phyloP scores from a whole-genome alignment of 2,329 filamentous ascomycete genomes.

The Exophiala sideris region DNA sequence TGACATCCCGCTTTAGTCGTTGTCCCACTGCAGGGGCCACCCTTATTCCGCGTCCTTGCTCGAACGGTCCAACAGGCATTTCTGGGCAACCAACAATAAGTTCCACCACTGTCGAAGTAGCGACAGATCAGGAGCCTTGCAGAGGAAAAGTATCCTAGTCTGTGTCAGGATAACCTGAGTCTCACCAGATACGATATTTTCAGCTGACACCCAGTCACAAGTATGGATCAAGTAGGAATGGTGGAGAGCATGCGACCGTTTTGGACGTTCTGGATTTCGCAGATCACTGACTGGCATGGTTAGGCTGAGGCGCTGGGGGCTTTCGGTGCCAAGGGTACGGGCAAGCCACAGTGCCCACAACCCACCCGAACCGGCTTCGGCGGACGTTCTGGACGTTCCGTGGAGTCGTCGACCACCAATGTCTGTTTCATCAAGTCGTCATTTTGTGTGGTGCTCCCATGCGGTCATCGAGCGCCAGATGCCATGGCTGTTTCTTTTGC shows the following conservation, averaged over 20 bases:
- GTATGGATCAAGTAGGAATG: neutral
- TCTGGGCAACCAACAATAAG: too few species aligned
- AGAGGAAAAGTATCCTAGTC: neutral
- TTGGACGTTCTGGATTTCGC: slow-evolving; percentile 15
- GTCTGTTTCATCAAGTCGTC: too few species aligned
- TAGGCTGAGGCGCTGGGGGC: slow-evolving; percentile 3
- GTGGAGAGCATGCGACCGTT: neutral
- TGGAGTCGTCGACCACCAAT: too few species aligned
- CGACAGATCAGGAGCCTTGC: too few species aligned
- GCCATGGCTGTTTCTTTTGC: too few species aligned
- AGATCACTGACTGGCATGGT: slow-evolving; percentile 6
- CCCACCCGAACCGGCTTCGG: slow-evolving; percentile 11
- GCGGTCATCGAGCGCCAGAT: too few species aligned
- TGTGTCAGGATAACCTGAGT: too few species aligned
- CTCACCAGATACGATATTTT: neutral
- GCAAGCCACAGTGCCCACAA: slow-evolving; percentile 17
- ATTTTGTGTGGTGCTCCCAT: too few species aligned
- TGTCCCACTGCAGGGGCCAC: neutral
- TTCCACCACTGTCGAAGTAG: too few species aligned
- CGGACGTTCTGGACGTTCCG: slow-evolving; percentile 12
- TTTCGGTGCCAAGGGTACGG: neutral
- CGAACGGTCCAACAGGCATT: neutral
- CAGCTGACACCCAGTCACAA: slow-evolving; percentile 2
- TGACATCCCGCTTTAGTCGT: neutral
- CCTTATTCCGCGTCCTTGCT: neutral